Evolutionary conservation across 257 asterid genomes (phyloP), one percentile per base, ranked within the genome.

Genomic region (Plantago major): DNA sequence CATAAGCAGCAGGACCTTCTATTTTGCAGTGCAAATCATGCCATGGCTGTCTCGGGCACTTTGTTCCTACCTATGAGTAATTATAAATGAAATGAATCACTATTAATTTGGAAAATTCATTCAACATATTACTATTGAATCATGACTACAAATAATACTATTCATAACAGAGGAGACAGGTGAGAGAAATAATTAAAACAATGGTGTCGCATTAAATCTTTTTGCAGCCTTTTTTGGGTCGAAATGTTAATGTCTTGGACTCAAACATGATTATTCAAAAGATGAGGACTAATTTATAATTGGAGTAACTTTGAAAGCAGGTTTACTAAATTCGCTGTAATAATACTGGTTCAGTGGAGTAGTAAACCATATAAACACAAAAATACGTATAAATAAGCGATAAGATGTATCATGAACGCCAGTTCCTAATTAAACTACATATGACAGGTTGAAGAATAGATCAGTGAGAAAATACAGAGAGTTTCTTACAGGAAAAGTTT

Each of bases 21-120:
- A 83, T 71, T 45, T 67, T 78, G 70, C 90, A 78, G 59, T 83
- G 90, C 22, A 83, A 57, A 28, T 83, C 90, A 43, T 83, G 90
- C 90, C 90, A 83, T n/a, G 90, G 84, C 50, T 83, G 81, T 64
- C 90, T 73, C 1, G 90, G 90, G 4, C 73, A 79, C 66, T 72
- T 81, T 2, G 74, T 70, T 70, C 87, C 83, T 54, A 72, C 63
- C 83, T 78, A 49, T 56, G 15, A 48, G 30, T 9, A 15, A 55
- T 18, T 16, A n/a, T 18, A 62, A 61, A 28, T 33, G 40, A 4
- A 33, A 1, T 2, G 40, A 19, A n/a, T n/a, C 53, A 59, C 40
- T 40, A 51, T 16, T 58, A 46, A 9, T 22, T 0, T 11, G 22
- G 42, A 46, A 33, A 15, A 12, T 4, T 44, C 3, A 7, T 33